Evolutionary conservation across 768 basidiomycete species (phyloP), one percentile per base, ranked within the genome.

Genomic region (Exidia glandulosa): DNA sequence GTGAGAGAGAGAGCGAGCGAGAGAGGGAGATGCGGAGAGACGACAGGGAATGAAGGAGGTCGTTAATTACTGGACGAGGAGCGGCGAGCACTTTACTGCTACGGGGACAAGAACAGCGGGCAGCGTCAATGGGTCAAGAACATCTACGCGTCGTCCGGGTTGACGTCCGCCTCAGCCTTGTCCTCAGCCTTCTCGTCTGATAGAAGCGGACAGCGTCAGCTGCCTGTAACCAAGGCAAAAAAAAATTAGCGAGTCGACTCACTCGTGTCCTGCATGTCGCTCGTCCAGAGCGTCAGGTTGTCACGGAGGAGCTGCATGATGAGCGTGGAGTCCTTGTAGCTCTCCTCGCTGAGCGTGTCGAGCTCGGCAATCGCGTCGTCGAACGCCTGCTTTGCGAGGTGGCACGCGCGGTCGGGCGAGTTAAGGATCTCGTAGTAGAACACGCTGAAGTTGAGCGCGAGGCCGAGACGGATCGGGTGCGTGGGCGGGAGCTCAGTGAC

Each of bases 361-460:
- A 88, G 75, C 68, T 85, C 83, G 61, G 81, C 77, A 59, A 94
- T 84, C 6, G 91, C 92, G 66, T 92, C 89, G 72, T 94, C 92
- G 70, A 94, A 92, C 2, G 91, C 92, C 68, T 90, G 88, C 74
- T 94, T 94, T 56, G 90, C 91, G 60, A 94, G 78, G 70, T 88
- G 87, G 71, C 90, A 92, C 33, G 91, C 91, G 63, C 88, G 79
- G 68, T 90, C 88, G 27, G 92, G 89, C 69, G 86, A 88, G 71
- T 86, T 84, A 64, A 84, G 80, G 66, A 93, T 89, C 70, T 94
- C 86, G 70, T 90, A 91, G 72, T 88, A 93, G 77, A 89, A 94
- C 57, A 94, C 92, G 23, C 90, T 86, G 74, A 94, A 93, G 76
- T 94, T 94, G 67, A 94, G 79, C 32, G 91, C 90, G 57, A 94